Percentiles rank a stretch among this genome's conserved stretches.
Conservation (phyloP, 352 stramenopile genomes). For the Phytophthora pseudosyringae region DNA sequence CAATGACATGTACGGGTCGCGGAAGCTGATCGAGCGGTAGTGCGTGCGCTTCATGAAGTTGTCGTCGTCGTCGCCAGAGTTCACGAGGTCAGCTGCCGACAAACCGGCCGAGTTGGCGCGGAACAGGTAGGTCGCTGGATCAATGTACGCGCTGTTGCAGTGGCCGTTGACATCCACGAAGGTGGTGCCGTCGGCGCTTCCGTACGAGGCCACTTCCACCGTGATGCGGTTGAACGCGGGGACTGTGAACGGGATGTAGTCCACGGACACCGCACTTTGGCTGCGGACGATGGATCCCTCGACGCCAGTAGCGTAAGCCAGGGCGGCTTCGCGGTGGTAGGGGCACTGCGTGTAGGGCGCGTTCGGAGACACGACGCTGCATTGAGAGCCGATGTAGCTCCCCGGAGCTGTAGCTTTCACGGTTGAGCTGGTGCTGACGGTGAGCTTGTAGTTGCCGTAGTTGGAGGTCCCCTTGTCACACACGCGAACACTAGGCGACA, state of each 20-base stretch:
- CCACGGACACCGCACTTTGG: constrained; percentile 50
- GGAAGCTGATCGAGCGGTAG: constrained; percentile 71
- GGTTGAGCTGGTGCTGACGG: constrained; percentile 43
- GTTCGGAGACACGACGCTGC: constrained; percentile 29
- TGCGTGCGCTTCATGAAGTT: constrained; percentile 55
- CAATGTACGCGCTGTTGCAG: constrained; percentile 71
- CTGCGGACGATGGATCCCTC: constrained; percentile 67
- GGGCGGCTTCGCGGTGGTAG: constrained; percentile 62
- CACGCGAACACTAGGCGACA: constrained; percentile 45
- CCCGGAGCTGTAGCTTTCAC: constrained; percentile 42
- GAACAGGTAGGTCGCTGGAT: constrained; percentile 70
- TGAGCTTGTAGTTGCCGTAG: constrained; percentile 75
- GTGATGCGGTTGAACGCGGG: constrained; percentile 55
- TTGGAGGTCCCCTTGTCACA: constrained; percentile 61
- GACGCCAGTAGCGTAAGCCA: constrained; percentile 38
- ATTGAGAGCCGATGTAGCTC: constrained; percentile 76
- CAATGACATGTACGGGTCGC: constrained; percentile 75
- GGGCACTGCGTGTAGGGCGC: constrained; percentile 52
- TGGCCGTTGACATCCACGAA: constrained; percentile 72
- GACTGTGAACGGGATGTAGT: constrained; percentile 66
- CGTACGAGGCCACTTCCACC: constrained; percentile 69
- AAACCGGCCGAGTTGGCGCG: constrained; percentile 40
- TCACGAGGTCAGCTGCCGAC: constrained; percentile 52
- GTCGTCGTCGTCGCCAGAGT: constrained; percentile 64
- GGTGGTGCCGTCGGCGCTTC: constrained; percentile 34